Evolutionary conservation across 1,139 yeast genomes (phyloP).

Genomic region (Blastobotrys niveus): DNA sequence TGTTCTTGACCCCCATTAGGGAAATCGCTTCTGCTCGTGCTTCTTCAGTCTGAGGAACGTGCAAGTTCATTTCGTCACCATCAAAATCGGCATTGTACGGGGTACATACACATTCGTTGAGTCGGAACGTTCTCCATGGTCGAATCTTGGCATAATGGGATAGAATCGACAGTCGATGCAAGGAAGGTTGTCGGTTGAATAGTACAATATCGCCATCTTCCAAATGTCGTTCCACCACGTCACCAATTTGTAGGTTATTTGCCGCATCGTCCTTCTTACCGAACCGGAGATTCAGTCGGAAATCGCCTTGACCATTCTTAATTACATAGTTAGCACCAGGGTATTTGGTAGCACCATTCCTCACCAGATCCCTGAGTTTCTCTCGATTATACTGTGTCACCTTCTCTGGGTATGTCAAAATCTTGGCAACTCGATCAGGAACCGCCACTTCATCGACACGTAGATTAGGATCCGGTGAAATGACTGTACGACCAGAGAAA

Average conservation of each 20-base stretch:
- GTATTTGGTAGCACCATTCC: constrained; percentile 81
- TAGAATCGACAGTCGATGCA: constrained; percentile 88
- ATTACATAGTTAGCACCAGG: constrained; percentile 95
- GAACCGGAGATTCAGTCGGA: constrained; percentile 81
- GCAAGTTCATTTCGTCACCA: constrained; percentile 99
- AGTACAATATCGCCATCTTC: constrained; percentile 96
- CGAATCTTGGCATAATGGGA: constrained; percentile 94
- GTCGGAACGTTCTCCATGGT: constrained; percentile 97
- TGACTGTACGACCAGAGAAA: constrained; percentile 96
- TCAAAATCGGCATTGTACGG: constrained; percentile 99
- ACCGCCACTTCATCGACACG: constrained; percentile 96
- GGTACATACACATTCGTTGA: constrained; percentile 98
- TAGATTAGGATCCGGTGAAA: constrained; percentile 97
- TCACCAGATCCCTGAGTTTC: constrained; percentile 64
- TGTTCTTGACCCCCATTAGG: constrained; percentile 96
- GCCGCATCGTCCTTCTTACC: constrained; percentile 83
- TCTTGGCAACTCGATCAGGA: constrained; percentile 94
- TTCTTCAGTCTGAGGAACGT: constrained; percentile 98
- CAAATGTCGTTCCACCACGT: constrained; percentile 93
- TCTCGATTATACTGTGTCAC: constrained; percentile 83
- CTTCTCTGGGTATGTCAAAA: constrained; percentile 90
- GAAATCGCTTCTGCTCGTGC: constrained; percentile 98
- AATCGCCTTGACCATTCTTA: constrained; percentile 68
- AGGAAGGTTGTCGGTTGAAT: constrained; percentile 96
- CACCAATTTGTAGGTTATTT: constrained; percentile 72